Evolutionary conservation across 2,329 filamentous ascomycete species (phyloP).

Genomic region (Pezicula radicicola): DNA sequence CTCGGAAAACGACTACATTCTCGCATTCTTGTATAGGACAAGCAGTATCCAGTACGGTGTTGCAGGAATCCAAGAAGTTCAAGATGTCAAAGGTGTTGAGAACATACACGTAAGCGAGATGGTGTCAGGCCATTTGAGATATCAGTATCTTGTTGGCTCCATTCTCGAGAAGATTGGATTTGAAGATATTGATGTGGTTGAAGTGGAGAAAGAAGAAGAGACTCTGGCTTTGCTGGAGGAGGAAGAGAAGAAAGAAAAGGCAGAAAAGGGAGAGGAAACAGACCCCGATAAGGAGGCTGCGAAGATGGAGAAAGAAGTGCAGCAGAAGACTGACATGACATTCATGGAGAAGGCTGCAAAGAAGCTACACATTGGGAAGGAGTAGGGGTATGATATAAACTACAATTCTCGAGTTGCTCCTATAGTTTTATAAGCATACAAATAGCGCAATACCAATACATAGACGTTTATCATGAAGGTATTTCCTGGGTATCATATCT

Average conservation of each 20-base stretch:
- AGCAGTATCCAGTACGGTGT: constrained; percentile 80
- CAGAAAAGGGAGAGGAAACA: constrained; percentile 22
- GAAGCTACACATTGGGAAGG: constrained; percentile 16
- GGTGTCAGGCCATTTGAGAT: constrained; percentile 67
- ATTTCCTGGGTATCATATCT: constrained; percentile 2
- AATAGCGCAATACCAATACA: background rate
- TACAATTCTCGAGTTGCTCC: too few species aligned
- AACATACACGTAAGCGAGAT: constrained; percentile 58
- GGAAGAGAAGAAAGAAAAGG: constrained; percentile 34
- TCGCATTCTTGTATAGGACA: constrained; percentile 83
- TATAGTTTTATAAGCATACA: background rate
- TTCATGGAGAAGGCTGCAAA: constrained; percentile 21
- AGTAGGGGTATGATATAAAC: background rate
- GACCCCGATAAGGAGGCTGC: constrained; percentile 27
- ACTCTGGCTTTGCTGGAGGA: constrained; percentile 39
- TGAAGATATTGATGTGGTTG: constrained; percentile 45
- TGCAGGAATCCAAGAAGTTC: constrained; percentile 75
- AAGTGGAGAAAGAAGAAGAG: constrained; percentile 42
- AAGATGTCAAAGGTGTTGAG: constrained; percentile 64
- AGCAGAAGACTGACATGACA: constrained; percentile 20
- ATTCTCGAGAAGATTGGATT: constrained; percentile 67
- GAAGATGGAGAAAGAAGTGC: constrained; percentile 27
- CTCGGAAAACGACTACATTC: constrained; percentile 81
- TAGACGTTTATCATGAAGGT: background rate
- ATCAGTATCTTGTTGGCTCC: constrained; percentile 63